Evolutionary conservation across 257 asterid species (phyloP).

Genomic region (Solanum habrochaites): DNA sequence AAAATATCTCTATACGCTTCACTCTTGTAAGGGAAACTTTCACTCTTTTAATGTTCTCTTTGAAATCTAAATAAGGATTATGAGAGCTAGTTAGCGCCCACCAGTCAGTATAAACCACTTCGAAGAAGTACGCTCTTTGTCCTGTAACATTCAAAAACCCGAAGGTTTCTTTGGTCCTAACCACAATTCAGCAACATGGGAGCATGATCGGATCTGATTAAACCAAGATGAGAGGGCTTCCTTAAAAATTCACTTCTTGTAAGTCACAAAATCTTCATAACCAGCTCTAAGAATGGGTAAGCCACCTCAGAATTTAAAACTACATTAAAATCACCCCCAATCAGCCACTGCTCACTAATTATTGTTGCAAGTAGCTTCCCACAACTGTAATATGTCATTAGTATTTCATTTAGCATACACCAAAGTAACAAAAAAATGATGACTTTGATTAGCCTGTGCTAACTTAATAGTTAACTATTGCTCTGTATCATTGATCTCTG

Average conservation of each 20-base stretch:
- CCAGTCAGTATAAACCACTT: too few relatives aligned
- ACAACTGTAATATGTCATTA: not conserved
- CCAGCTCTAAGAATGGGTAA: not conserved
- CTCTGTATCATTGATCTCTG: not conserved
- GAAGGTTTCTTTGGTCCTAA: not conserved
- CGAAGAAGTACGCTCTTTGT: not conserved
- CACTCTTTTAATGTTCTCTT: not conserved
- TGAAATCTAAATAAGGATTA: not conserved
- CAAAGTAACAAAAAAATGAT: not conserved
- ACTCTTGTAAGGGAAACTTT: not conserved
- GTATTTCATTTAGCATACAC: not conserved
- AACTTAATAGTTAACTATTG: not conserved
- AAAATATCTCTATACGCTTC: not conserved
- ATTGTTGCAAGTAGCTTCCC: not conserved
- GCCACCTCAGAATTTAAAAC: not conserved
- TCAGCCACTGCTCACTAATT: not conserved
- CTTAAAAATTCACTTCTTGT: too few relatives aligned
- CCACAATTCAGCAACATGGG: not conserved
- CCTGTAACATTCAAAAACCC: not conserved
- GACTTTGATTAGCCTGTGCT: not conserved
- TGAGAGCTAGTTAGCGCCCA: too few relatives aligned
- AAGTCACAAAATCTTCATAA: too few relatives aligned
- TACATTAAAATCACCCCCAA: not conserved
- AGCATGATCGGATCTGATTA: not conserved
- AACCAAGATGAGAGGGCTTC: not conserved